phyloP scores from a whole-genome alignment of 257 asterid genomes.

The Przewalskia tangutica region DNA sequence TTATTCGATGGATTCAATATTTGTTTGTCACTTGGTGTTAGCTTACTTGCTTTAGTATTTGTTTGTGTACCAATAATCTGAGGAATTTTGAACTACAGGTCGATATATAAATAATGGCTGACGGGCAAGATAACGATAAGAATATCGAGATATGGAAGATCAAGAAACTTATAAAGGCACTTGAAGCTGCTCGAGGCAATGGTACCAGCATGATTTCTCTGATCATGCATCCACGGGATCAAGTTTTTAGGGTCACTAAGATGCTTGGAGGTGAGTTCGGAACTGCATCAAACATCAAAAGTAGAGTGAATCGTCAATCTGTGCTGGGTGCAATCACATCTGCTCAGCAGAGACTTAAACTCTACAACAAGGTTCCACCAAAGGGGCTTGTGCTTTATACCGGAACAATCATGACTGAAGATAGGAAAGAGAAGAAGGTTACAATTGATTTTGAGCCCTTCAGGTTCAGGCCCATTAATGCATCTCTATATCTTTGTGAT shows the following conservation, averaged over 20 bases:
- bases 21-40: no score
- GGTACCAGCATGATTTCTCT: constrained; percentile 34
- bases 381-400: constrained; percentile 31
- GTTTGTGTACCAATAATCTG: not conserved
- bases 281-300: constrained; percentile 32
- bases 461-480: constrained; percentile 19
- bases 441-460: constrained; percentile 29
- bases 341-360: constrained; percentile 28
- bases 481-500: constrained; percentile 21
- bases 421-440: constrained; percentile 31
- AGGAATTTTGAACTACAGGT: not conserved
- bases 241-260: constrained; percentile 22
- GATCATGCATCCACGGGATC: constrained; percentile 28
- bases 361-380: constrained; percentile 27
- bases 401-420: constrained; percentile 27
- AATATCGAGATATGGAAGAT: constrained; percentile 28
- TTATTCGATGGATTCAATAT: no score
- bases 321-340: constrained; percentile 33
- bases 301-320: constrained; percentile 32
- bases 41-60: not conserved
- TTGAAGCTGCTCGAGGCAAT: constrained; percentile 30
- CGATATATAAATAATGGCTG: not conserved
- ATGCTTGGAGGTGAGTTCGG: constrained; percentile 33
- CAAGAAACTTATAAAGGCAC: constrained; percentile 22
- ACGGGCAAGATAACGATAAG: constrained; percentile 20